Conservation (phyloP, 805 yeast genomes). For the Candida taoyuanica region DNA sequence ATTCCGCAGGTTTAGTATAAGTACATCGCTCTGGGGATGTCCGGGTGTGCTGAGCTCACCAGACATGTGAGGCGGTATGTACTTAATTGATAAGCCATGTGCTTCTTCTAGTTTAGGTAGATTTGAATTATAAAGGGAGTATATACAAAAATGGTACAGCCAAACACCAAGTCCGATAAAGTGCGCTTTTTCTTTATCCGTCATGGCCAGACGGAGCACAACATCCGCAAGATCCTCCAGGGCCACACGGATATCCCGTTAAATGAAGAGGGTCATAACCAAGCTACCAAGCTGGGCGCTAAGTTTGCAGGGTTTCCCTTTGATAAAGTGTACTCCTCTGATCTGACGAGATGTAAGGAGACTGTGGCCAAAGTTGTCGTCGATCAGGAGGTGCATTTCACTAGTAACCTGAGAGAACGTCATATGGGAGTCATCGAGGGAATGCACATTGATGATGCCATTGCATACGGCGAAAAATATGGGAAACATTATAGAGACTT, state of each 20-base stretch:
- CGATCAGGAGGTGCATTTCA: conserved; percentile 30
- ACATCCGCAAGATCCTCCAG: conserved; percentile 63
- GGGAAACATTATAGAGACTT: conserved; percentile 53
- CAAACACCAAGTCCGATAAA: conserved; percentile 16
- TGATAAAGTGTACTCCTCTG: conserved; percentile 37
- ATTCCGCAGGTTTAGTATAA: no score
- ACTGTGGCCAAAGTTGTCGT: conserved; percentile 45
- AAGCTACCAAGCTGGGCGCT: conserved; percentile 53
- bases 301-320: conserved; percentile 29
- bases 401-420: conserved; percentile 57
- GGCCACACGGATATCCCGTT: conserved; percentile 70
- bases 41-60: no score
- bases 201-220: conserved; percentile 83
- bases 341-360: conserved; percentile 50
- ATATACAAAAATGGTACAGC: conserved; percentile 7
- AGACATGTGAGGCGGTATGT: no score
- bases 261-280: conserved; percentile 56
- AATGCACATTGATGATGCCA: conserved; percentile 63
- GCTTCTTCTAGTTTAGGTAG: no score
- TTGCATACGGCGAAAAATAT: conserved; percentile 41
- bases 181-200: conserved; percentile 61
- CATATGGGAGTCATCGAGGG: conserved; percentile 80
- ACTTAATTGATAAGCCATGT: no score
- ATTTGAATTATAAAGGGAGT: no score
- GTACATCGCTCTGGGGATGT: no score